Conservation (phyloP, 495 filamentous ascomycete species). For the Friedmanniomyces simplex region DNA sequence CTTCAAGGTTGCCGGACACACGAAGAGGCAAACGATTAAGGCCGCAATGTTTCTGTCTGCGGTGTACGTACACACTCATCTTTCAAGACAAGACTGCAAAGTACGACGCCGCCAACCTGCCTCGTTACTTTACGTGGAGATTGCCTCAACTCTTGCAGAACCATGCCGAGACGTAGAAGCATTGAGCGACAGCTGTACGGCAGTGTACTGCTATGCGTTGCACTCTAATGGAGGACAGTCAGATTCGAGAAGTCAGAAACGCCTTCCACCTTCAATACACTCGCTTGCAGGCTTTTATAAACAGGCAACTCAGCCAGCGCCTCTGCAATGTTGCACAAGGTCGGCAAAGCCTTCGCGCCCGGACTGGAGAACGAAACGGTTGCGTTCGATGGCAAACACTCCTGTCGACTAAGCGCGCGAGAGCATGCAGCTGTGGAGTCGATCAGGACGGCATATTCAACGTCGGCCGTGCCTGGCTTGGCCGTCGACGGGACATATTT, state of each 20-base stretch:
- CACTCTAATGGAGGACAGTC: too few species aligned
- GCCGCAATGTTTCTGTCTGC: background rate
- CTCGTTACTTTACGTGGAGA: too few species aligned
- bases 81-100: too few species aligned
- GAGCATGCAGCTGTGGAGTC: background rate
- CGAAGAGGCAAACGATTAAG: background rate
- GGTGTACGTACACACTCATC: too few species aligned
- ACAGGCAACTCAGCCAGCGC: background rate
- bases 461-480: constrained; percentile 35
- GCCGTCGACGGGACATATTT: constrained; percentile 40
- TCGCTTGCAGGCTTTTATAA: background rate
- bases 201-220: too few species aligned
- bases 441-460: constrained; percentile 37
- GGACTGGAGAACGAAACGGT: background rate
- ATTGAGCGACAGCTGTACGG: too few species aligned
- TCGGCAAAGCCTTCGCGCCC: background rate
- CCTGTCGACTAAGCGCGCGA: background rate
- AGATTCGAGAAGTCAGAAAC: background rate
- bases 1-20: background rate
- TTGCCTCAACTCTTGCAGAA: too few species aligned
- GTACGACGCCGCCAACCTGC: too few species aligned
- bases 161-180: too few species aligned
- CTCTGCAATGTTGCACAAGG: background rate
- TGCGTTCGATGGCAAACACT: background rate
- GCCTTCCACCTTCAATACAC: background rate